Percentiles rank a stretch among this genome's conserved stretches.
phyloP scores from a whole-genome alignment of 2,329 filamentous ascomycete genomes.

The Pestalotiopsis sp. region DNA sequence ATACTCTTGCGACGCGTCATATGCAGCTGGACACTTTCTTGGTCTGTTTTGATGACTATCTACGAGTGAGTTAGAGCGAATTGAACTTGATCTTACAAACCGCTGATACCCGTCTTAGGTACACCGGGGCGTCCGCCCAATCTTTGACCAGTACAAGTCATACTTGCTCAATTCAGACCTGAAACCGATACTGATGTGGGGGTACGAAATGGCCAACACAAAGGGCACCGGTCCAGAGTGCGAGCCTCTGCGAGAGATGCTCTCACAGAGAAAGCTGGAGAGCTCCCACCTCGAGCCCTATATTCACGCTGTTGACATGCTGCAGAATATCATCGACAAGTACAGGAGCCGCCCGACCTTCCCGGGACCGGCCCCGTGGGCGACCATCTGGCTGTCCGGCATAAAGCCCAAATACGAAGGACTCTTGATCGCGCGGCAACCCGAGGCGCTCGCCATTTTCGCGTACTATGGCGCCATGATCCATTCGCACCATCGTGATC shows the following conservation, averaged over 20 bases:
- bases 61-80: not conserved
- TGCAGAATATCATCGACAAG: slow-evolving; percentile 1
- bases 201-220: not conserved
- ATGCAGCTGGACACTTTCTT: not conserved
- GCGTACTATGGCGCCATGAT: slow-evolving; percentile 29
- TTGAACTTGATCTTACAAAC: not conserved
- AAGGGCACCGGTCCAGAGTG: slow-evolving; percentile 6
- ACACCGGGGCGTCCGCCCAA: slow-evolving; percentile 5
- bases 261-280: not conserved
- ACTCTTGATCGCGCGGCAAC: slow-evolving; percentile 20
- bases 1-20: not conserved
- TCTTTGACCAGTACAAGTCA: slow-evolving; percentile 4
- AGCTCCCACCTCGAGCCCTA: not conserved
- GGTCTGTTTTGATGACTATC: not conserved
- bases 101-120: not conserved
- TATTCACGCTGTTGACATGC: not conserved
- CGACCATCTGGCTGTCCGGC: not conserved
- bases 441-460: slow-evolving; percentile 27
- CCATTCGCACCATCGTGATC: slow-evolving; percentile 19
- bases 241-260: not conserved
- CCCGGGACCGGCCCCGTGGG: not conserved
- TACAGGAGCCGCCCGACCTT: slow-evolving; percentile 1
- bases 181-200: slow-evolving; percentile 5
- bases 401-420: slow-evolving; percentile 11
- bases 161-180: not conserved